Evolutionary conservation across 768 basidiomycete genomes (phyloP).

Genomic region (Hemileccinum impolitum): DNA sequence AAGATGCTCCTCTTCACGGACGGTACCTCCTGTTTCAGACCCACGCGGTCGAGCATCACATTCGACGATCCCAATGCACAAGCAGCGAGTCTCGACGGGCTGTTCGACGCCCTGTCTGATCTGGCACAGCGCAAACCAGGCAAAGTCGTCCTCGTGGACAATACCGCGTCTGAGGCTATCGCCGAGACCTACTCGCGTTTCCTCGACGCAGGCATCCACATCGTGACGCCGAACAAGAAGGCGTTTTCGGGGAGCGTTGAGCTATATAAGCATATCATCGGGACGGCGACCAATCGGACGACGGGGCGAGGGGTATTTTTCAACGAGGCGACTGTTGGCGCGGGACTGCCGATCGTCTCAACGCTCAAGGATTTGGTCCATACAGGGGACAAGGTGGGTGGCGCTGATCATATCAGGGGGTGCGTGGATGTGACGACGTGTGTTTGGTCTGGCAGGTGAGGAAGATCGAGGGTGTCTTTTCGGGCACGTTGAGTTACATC

Average conservation of each 20-base stretch:
- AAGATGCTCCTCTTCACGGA: constrained; percentile 52
- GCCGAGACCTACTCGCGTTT: constrained; percentile 81
- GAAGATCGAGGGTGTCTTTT: constrained; percentile 97
- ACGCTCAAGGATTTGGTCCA: constrained; percentile 89
- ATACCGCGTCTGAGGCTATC: constrained; percentile 82
- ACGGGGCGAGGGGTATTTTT: constrained; percentile 55
- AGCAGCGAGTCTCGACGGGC: constrained; percentile 33
- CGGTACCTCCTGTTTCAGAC: constrained; percentile 37
- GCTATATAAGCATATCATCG: constrained; percentile 69
- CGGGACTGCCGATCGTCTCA: constrained; percentile 88
- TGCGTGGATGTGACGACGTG: background rate
- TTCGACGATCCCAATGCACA: constrained; percentile 42
- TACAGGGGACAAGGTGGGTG: constrained; percentile 83
- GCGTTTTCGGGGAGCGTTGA: constrained; percentile 73
- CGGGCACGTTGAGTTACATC: constrained; percentile 97
- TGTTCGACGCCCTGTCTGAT: constrained; percentile 41
- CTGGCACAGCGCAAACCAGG: constrained; percentile 42
- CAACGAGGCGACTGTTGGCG: constrained; percentile 93
- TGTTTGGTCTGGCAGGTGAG: constrained; percentile 46
- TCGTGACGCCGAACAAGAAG: constrained; percentile 98
- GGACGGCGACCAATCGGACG: constrained; percentile 26
- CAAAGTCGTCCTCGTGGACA: constrained; percentile 80
- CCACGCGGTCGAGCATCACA: constrained; percentile 44
- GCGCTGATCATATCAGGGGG: background rate
- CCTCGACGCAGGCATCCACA: constrained; percentile 71